Conservation (phyloP, 768 basidiomycete genomes). For the Thelephora ganbajun region DNA sequence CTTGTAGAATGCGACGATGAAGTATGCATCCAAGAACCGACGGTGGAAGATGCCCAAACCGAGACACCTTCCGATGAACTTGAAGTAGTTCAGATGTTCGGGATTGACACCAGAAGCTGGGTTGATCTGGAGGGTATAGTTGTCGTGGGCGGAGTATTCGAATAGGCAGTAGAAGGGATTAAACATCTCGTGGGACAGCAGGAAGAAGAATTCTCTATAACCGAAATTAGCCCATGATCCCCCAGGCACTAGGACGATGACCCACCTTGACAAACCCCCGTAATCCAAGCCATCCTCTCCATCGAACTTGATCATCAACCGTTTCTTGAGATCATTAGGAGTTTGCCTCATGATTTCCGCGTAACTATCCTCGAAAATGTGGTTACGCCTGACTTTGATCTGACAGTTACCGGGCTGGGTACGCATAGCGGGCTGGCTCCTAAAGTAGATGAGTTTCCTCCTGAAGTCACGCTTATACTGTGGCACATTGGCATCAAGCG, state of each 20-base stretch:
- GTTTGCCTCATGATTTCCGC: conserved; percentile 99
- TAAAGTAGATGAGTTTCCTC: conserved; percentile 98
- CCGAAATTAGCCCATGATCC: not conserved
- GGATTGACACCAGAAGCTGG: conserved; percentile 97
- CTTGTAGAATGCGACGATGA: conserved; percentile 99
- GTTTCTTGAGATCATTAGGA: conserved; percentile 95
- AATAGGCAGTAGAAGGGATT: conserved; percentile 99
- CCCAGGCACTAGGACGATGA: conserved; percentile 1
- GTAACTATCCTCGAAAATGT: conserved; percentile 98
- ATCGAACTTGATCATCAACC: conserved; percentile 99
- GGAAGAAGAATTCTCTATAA: conserved; percentile 96
- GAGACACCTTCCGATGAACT: conserved; percentile 93
- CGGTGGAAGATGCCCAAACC: conserved; percentile 98
- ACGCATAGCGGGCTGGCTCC: conserved; percentile 95
- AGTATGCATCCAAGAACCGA: conserved; percentile 97
- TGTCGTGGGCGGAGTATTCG: conserved; percentile 99
- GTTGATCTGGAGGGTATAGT: conserved; percentile 99
- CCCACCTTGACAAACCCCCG: conserved; percentile 88
- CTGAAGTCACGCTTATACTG: conserved; percentile 99
- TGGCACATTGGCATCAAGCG: conserved; percentile 91
- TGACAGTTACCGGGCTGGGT: conserved; percentile 98
- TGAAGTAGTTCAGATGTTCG: conserved; percentile 99
- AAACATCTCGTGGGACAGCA: conserved; percentile 99
- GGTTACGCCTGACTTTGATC: conserved; percentile 94
- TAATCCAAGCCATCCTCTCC: conserved; percentile 99